Evolutionary conservation across 768 basidiomycete genomes (phyloP).

Genomic region (Xanthoconium purpureum): DNA sequence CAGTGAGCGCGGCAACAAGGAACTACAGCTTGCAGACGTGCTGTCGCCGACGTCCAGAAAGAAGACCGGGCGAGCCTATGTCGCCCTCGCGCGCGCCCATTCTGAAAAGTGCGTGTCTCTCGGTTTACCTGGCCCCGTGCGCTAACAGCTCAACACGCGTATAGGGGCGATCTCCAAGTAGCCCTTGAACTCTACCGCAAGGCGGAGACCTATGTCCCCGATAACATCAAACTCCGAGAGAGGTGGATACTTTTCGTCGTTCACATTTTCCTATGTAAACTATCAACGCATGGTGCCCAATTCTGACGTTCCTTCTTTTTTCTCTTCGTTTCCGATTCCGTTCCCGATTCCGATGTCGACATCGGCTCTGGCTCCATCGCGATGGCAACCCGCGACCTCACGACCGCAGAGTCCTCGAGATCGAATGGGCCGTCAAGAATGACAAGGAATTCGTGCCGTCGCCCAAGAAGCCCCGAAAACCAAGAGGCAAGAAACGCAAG

Average conservation of each 20-base stretch:
- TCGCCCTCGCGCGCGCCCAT: slow-evolving; percentile 76
- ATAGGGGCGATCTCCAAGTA: slow-evolving; percentile 73
- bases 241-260: slow-evolving; percentile 79
- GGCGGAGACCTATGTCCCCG: slow-evolving; percentile 80
- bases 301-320: slow-evolving; percentile 41
- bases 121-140: neutral
- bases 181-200: slow-evolving; percentile 82
- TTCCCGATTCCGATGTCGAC: neutral
- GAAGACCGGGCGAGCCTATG: slow-evolving; percentile 79
- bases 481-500: slow-evolving; percentile 34
- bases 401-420: slow-evolving; percentile 66
- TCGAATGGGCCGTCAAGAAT: slow-evolving; percentile 74
- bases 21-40: slow-evolving; percentile 56
- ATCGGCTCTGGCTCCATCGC: neutral
- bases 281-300: slow-evolving; percentile 36
- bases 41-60: slow-evolving; percentile 74
- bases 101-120: slow-evolving; percentile 64
- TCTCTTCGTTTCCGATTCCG: neutral
- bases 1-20: slow-evolving; percentile 62
- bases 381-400: neutral
- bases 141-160: neutral
- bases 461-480: slow-evolving; percentile 41
- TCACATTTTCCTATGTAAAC: slow-evolving; percentile 59
- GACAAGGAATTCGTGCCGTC: slow-evolving; percentile 57
- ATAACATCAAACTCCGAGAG: slow-evolving; percentile 81